Evolutionary conservation across 345 rosid genomes (phyloP).

Genomic region (Trapa incisa): DNA sequence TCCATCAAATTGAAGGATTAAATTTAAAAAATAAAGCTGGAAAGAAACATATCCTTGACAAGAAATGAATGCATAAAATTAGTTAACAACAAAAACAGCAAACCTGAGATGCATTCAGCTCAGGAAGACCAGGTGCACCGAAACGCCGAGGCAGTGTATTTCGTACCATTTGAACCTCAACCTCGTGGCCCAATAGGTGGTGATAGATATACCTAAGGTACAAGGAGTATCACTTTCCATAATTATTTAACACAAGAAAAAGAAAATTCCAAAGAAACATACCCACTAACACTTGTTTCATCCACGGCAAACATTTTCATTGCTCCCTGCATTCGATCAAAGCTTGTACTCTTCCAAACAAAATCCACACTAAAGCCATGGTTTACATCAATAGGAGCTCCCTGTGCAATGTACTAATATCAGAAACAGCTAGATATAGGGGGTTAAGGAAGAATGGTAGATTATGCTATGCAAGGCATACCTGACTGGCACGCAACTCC

Average conservation of each 20-base stretch:
- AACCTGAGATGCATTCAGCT: conserved; percentile 98
- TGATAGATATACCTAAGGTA: conserved; percentile 72
- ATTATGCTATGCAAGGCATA: conserved; percentile 13
- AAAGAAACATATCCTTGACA: background rate
- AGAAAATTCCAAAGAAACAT: conserved; percentile 15
- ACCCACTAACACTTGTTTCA: conserved; percentile 99
- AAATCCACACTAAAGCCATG: conserved; percentile 98
- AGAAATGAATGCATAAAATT: background rate
- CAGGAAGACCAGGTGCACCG: conserved; percentile 99
- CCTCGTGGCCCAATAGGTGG: conserved; percentile 95
- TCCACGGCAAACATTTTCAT: conserved; percentile 99
- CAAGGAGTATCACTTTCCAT: background rate
- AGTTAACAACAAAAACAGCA: background rate
- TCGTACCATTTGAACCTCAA: conserved; percentile 93
- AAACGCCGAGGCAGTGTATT: conserved; percentile 86
- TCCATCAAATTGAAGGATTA: background rate
- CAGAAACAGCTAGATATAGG: conserved; percentile 3
- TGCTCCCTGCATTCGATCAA: conserved; percentile 99
- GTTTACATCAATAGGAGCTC: conserved; percentile 84
- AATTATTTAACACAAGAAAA: background rate
- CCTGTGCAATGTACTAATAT: conserved; percentile 32
- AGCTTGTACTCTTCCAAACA: conserved; percentile 99
- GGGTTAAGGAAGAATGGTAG: conserved; percentile 2
- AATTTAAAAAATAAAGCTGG: background rate
- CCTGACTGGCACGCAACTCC: conserved; percentile 99